Evolutionary conservation across 2,329 filamentous ascomycete species (phyloP).

Genomic region (Fusarium austroafricanum): DNA sequence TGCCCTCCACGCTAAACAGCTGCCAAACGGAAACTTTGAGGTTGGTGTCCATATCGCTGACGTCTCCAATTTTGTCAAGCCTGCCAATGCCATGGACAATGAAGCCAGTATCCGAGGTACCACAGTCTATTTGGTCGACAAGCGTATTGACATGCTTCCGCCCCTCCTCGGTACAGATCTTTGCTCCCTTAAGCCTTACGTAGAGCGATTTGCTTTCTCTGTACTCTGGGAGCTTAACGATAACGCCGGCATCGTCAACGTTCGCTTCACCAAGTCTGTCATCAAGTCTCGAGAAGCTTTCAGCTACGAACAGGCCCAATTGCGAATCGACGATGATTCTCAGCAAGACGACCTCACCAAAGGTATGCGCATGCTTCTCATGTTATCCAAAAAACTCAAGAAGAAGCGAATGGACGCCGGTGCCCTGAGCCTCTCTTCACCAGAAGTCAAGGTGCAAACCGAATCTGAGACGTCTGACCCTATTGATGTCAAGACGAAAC

Average conservation of each 20-base stretch:
- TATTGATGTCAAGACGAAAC: conserved; percentile 95
- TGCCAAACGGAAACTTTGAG: conserved; percentile 94
- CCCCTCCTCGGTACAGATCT: conserved; percentile 95
- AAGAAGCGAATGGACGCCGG: conserved; percentile 97
- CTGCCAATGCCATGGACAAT: conserved; percentile 95
- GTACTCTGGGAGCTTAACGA: conserved; percentile 89
- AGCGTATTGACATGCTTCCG: conserved; percentile 99
- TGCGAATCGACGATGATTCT: conserved; percentile 89
- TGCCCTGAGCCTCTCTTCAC: conserved; percentile 94
- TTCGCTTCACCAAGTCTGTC: conserved; percentile 96
- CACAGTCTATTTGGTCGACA: conserved; percentile 97
- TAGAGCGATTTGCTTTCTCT: conserved; percentile 92
- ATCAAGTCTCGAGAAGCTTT: conserved; percentile 97
- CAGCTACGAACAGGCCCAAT: conserved; percentile 95
- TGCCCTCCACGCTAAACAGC: conserved; percentile 84
- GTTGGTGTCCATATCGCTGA: conserved; percentile 99
- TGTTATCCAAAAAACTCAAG: conserved; percentile 90
- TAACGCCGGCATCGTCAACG: conserved; percentile 84
- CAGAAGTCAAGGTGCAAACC: conserved; percentile 94
- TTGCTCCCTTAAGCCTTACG: conserved; percentile 95
- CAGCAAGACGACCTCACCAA: conserved; percentile 90
- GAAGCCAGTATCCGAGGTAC: conserved; percentile 95
- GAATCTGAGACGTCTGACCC: conserved; percentile 97
- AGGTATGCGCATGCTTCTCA: conserved; percentile 87
- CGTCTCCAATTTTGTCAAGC: conserved; percentile 98